Evolutionary conservation across 2,329 filamentous ascomycete genomes (phyloP).

Genomic region (Pseudonectria foliicola): DNA sequence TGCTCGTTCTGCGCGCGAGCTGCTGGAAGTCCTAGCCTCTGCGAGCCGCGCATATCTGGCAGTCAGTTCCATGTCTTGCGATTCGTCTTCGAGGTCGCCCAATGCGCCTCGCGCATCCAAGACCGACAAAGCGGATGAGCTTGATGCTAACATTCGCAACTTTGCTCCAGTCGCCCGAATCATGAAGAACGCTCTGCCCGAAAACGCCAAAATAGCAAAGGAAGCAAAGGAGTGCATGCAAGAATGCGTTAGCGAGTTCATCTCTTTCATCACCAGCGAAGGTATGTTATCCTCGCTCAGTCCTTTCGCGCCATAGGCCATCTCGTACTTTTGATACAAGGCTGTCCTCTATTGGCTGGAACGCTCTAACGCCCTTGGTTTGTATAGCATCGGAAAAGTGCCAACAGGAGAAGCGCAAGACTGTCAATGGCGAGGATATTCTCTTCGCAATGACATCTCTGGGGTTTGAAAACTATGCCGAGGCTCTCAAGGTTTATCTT

Average conservation of each 20-base stretch:
- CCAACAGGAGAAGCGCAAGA: slow-evolving; percentile 98
- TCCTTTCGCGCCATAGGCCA: slow-evolving; percentile 6
- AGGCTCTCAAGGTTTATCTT: slow-evolving; percentile 96
- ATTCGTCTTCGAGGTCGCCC: slow-evolving; percentile 45
- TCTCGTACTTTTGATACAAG: neutral
- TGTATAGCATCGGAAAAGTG: slow-evolving; percentile 90
- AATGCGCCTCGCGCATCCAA: slow-evolving; percentile 42
- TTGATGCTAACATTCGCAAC: slow-evolving; percentile 91
- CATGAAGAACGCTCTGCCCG: slow-evolving; percentile 96
- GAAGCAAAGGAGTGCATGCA: slow-evolving; percentile 99
- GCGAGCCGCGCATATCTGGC: slow-evolving; percentile 27
- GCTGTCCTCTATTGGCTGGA: slow-evolving; percentile 12
- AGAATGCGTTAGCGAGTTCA: slow-evolving; percentile 99
- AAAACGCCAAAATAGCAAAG: slow-evolving; percentile 98
- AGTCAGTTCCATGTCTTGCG: slow-evolving; percentile 53
- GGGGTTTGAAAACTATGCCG: slow-evolving; percentile 97
- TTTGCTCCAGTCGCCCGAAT: slow-evolving; percentile 95
- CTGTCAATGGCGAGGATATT: slow-evolving; percentile 97
- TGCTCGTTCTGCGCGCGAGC: slow-evolving; percentile 23
- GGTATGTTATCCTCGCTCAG: slow-evolving; percentile 49
- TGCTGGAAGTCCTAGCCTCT: slow-evolving; percentile 22
- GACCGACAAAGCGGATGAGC: slow-evolving; percentile 44
- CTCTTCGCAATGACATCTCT: slow-evolving; percentile 98
- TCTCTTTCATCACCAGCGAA: slow-evolving; percentile 99
- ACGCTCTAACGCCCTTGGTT: slow-evolving; percentile 11